Evolutionary conservation across 2,329 filamentous ascomycete genomes (phyloP), one percentile per base, ranked within the genome.

Genomic region (Clonostachys solani): DNA sequence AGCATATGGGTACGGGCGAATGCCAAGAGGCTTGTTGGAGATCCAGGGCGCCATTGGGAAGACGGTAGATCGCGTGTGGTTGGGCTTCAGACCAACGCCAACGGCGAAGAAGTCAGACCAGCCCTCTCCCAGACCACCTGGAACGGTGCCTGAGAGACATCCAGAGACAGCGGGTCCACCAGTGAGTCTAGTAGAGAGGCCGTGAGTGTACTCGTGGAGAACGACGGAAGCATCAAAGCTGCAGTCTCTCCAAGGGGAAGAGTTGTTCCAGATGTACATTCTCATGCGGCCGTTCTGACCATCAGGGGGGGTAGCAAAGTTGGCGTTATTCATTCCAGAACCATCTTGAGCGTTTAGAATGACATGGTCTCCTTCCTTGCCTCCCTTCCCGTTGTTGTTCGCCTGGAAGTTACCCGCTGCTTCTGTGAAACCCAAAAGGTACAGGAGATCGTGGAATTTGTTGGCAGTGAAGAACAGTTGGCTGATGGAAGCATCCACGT

Each of bases 81-180:
- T 50, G 4, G 66, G 43, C 62, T 74, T 74, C 48, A 77, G 55
- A 43, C 71, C 67, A 48, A 79, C 66, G 6, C 76, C 73, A 0
- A 70, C 72, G 6, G 77, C 77, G 61, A 73, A 97, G 75, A 97
- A 99, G 52, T 81, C 78, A 47, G 71, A 64, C 78, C 78, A 81
- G 36, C 78, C 78, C 48, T 81, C 78, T 34, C 77, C 77, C 78
- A 81, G 78, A 37, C 78, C 78, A 9, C 75, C 71, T 2, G 72
- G 62, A 49, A 81, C 77, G n/a, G 67, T 53, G 12, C 67, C 60
- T 12, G 47, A 56, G n/a, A 81, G 65, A 52, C 78, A 81, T 43
- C 60, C 66, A 23, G 54, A 63, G 66, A 81, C 83, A 41, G 67
- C 63, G 1, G 79, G 78, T 1, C 80, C 80, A 44, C 80, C 80